These are phyloP conservation scores for Alternaria metachromatica DNA, from an alignment of 2,329 filamentous ascomycete genomes.

Conservation along the genomic window DNA sequence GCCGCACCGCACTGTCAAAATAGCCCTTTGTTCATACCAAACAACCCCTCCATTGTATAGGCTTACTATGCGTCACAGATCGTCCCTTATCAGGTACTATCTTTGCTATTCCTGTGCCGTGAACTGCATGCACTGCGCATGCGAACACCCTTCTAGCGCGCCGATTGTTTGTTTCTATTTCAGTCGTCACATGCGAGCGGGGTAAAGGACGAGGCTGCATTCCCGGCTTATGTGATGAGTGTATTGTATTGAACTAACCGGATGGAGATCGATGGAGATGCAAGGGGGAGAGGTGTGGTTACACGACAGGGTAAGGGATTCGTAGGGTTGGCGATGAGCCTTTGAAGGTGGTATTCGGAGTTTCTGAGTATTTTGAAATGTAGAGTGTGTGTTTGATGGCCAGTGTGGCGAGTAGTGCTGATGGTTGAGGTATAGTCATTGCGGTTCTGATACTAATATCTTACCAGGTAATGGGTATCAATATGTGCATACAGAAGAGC, in stretches of 20 bases:
- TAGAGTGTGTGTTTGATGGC: background rate
- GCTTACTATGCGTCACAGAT: background rate
- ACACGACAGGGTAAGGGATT: background rate
- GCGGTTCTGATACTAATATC: background rate
- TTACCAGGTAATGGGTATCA: background rate
- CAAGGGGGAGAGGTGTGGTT: background rate
- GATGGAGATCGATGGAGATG: background rate
- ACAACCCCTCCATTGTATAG: background rate
- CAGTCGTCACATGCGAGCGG: background rate
- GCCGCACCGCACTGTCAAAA: background rate
- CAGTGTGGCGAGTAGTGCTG: background rate
- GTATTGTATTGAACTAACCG: conserved; percentile 5
- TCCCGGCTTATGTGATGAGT: background rate
- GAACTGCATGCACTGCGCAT: conserved; percentile 16
- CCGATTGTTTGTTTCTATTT: background rate
- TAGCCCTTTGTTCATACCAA: background rate
- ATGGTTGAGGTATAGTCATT: background rate
- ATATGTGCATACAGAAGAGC: background rate
- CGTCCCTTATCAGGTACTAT: background rate
- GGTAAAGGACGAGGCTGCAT: background rate
- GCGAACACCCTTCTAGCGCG: conserved; percentile 17
- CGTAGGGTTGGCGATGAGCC: background rate
- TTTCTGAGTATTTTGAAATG: background rate
- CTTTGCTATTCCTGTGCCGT: background rate
- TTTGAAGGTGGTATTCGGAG: background rate